Base-by-base conservation (phyloP, 768 basidiomycete species). In the Ramaria sp. region DNA sequence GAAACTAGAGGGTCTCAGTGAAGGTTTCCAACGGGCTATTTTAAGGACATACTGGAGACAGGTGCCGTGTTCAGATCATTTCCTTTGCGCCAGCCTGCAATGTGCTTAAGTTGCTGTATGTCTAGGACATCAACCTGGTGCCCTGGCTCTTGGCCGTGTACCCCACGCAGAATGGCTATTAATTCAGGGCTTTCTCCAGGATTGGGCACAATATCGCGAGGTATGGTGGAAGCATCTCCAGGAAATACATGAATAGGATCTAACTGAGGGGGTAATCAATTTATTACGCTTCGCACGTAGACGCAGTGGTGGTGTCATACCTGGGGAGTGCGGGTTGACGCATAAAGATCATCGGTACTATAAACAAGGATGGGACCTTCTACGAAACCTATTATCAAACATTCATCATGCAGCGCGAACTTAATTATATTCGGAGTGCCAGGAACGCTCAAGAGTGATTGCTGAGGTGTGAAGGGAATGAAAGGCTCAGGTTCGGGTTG, bases 341-440 rank as follows among this genome's bases (percentile, higher is more conserved):
- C 18, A 51, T 37, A 42, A 15, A 52, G 20, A 32, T 52, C 38
- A 20, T 20, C 22, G 15, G 45, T 44, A 28, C 24, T 47, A 27
- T 55, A 55, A 16, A 82, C 72, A 10, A 76, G 63, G 5, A 88
- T 70, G 4, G 77, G 75, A 6, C 87, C 85, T 27, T 77, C 71
- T 20, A 75, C 70, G 25, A 81, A 69, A 28, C 76, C 81, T 24
- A 87, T 71, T 4, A 88, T 52, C 1, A 90, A 63, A 38, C 76
- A 75, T 15, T 81, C 70, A 57, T 83, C 85, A 58, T 78, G 74
- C 59, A 63, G 71, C 1, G 83, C 80, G 57, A 88, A 80, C 3
- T 70, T 61, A 34, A 88, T 56, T 8, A 76, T 69, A 55, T 73
- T 76, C 1, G 83, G 79, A n/a, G 72, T 71, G 25, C 70, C 70